Evolutionary conservation across 2,329 filamentous ascomycete genomes (phyloP), one percentile per base, ranked within the genome.

Genomic region (Triangularia verruculosa): DNA sequence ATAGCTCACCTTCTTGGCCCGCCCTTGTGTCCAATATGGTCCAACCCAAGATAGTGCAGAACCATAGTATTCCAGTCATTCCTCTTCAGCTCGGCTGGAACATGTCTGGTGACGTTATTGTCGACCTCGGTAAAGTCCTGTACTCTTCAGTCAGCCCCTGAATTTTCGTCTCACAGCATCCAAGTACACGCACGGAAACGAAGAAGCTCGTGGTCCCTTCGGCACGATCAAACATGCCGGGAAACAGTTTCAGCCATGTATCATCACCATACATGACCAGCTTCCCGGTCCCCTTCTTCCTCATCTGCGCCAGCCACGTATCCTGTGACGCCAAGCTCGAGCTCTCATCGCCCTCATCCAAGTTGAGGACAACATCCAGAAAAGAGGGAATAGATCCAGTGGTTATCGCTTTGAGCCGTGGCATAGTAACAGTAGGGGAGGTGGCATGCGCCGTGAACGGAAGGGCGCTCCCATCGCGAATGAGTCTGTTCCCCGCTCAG

Each of bases 201-300:
- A 98, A 99, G 77, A 99, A 99, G 78, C 94, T 98, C 62, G 93
- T 93, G 1, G 95, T 99, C 56, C 96, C 95, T 76, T 99, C 96
- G 58, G 88, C 83, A 47, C 93, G 88, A 70, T 89, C 87, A 78
- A 99, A 99, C 56, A 90, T 92, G 15, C 85, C 87, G 0, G 95
- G 95, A 71, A 99, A 99, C 13, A 99, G 82, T 79, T 97, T 98
- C 70, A 99, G 80, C 96, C 95, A 99, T 20, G 95, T 99, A 75
- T 99, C 95, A 73, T 99, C 95, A 57, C 95, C 95, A 73, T 95
- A 97, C 89, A 99, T 95, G 74, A 97, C 81, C 66, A 98, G 82
- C 71, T 91, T 93, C 20, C 91, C 92, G 17, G 79, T 75, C 24
- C 81, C 79, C 71, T 87, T 89, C 34, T 88, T 87, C 75, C 89